phyloP scores from a whole-genome alignment of 2,329 filamentous ascomycete species.

The Aspergillus sp. region DNA sequence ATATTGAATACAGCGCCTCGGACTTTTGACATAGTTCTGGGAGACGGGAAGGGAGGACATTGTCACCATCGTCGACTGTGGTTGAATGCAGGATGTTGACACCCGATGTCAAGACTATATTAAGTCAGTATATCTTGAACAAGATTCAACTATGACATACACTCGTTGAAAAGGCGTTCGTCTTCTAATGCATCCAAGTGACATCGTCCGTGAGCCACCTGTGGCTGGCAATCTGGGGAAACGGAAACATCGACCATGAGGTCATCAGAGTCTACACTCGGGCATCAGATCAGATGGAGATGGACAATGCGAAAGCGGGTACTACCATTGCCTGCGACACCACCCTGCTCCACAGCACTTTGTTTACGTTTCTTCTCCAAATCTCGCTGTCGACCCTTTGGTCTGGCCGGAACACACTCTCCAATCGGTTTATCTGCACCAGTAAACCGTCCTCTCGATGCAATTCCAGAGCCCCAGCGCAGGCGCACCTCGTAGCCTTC shows the following conservation, averaged over 20 bases:
- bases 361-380: slow-evolving; percentile 1
- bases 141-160: not conserved
- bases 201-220: no score
- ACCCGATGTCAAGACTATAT: slow-evolving; percentile 18
- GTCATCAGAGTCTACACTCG: no score
- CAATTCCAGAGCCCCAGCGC: slow-evolving; percentile 26
- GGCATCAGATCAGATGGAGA: no score
- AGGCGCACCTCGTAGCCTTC: slow-evolving; percentile 28
- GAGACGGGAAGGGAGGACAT: slow-evolving; percentile 13
- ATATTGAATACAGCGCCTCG: slow-evolving; percentile 22
- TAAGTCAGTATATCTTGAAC: not conserved
- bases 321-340: not conserved
- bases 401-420: slow-evolving; percentile 16
- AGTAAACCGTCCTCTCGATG: slow-evolving; percentile 25
- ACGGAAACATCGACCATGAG: no score
- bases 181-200: no score
- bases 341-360: not conserved
- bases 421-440: slow-evolving; percentile 23
- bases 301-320: no score
- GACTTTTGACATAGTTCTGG: slow-evolving; percentile 19
- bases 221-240: no score
- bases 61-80: slow-evolving; percentile 10
- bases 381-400: slow-evolving; percentile 22
- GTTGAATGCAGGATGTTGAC: slow-evolving; percentile 25
- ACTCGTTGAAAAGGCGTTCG: not conserved